These are phyloP conservation scores for Magnolia kwangsiensis DNA, from an alignment of 164 flowering plant genomes.

Conservation along the genomic window DNA sequence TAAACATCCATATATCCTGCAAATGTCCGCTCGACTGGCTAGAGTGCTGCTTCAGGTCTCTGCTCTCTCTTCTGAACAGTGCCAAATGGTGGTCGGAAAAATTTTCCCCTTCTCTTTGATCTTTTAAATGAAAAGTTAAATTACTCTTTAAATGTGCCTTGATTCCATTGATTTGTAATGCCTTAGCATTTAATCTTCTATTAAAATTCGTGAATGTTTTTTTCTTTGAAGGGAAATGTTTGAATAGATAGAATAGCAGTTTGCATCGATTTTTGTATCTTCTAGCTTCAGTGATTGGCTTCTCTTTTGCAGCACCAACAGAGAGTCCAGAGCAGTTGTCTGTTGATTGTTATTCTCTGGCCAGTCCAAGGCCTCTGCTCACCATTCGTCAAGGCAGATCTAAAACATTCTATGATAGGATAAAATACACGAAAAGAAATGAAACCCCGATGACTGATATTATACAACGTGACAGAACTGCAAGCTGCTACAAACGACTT, in stretches of 20 bases:
- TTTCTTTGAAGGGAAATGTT: too few species aligned
- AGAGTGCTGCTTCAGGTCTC: conserved; percentile 27
- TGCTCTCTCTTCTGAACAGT: conserved; percentile 36
- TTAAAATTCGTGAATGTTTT: too few species aligned
- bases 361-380: conserved; percentile 25
- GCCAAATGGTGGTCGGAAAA: conserved; percentile 31
- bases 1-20: conserved; percentile 29
- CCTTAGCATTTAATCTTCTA: neutral
- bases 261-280: too few species aligned
- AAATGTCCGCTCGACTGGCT: conserved; percentile 14
- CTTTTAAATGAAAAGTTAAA: neutral
- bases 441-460: conserved; percentile 36
- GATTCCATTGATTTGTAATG: too few species aligned
- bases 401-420: conserved; percentile 32
- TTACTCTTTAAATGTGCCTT: too few species aligned
- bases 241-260: too few species aligned
- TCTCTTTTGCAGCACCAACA: conserved; percentile 23
- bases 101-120: neutral
- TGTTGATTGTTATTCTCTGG: conserved; percentile 19
- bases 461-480: conserved; percentile 55
- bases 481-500: conserved; percentile 69
- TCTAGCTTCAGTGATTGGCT: conserved; percentile 11
- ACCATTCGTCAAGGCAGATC: conserved; percentile 26
- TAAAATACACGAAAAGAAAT: conserved; percentile 33
- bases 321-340: conserved; percentile 30